Evolutionary conservation across 2,329 filamentous ascomycete genomes (phyloP).

Genomic region (Alternaria brassicae): DNA sequence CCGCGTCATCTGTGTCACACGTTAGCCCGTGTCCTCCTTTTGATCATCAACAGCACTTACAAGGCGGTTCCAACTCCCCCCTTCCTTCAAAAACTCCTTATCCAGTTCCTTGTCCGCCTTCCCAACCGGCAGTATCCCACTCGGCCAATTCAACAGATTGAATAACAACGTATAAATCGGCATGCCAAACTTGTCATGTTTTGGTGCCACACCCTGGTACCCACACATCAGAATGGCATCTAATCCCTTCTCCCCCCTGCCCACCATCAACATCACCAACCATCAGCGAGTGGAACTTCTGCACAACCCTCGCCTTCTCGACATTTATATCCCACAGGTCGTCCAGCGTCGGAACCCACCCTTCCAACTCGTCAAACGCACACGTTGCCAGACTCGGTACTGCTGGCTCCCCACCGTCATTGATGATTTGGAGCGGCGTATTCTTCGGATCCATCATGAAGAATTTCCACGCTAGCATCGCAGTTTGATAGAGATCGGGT

Average conservation of each 20-base stretch:
- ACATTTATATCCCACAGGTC: constrained; percentile 55
- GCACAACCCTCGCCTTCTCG: constrained; percentile 44
- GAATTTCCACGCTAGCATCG: constrained; percentile 52
- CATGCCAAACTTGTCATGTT: constrained; percentile 59
- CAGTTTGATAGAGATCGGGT: constrained; percentile 40
- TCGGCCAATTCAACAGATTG: constrained; percentile 63
- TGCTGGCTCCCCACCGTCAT: constrained; percentile 53
- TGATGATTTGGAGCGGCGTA: constrained; percentile 44
- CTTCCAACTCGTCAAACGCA: constrained; percentile 40
- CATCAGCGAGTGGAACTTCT: constrained; percentile 54
- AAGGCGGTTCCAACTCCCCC: constrained; percentile 46
- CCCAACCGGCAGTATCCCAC: constrained; percentile 58
- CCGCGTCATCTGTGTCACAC: constrained; percentile 39
- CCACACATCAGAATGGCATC: constrained; percentile 61
- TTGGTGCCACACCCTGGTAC: constrained; percentile 60
- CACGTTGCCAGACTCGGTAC: constrained; percentile 52
- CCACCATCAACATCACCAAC: not conserved
- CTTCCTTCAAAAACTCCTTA: constrained; percentile 37
- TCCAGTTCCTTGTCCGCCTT: constrained; percentile 55
- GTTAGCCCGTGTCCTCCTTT: not conserved
- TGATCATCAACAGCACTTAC: constrained; percentile 28
- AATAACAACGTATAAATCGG: constrained; percentile 58
- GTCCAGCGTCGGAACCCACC: constrained; percentile 47
- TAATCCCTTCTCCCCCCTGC: constrained; percentile 48
- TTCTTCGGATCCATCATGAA: constrained; percentile 52